phyloP scores from a whole-genome alignment of 2,329 filamentous ascomycete species.

The Hypoxylon sp. region DNA sequence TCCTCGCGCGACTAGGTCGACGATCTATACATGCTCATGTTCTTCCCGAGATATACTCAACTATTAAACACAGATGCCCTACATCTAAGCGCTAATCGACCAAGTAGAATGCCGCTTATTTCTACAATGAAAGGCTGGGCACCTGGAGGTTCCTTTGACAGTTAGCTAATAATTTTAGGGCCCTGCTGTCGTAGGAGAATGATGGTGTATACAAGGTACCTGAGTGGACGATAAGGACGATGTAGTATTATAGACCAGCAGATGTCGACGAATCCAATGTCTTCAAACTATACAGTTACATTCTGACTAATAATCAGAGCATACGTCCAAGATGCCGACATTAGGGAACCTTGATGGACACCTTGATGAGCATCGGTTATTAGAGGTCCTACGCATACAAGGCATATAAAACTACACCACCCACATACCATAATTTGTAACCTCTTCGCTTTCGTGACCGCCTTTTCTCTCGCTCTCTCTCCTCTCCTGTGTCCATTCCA shows the following conservation, averaged over 20 bases:
- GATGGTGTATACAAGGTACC: neutral
- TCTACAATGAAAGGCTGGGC: neutral
- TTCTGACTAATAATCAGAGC: constrained; percentile 12
- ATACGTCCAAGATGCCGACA: neutral
- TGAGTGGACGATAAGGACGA: neutral
- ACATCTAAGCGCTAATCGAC: neutral
- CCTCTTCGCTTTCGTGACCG: constrained; percentile 7
- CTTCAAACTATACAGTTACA: neutral
- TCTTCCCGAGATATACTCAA: neutral
- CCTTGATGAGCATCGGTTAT: constrained; percentile 33
- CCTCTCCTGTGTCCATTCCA: neutral
- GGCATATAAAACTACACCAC: constrained; percentile 24
- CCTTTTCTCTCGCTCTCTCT: neutral
- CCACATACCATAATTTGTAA: constrained; percentile 4
- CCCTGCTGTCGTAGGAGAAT: neutral
- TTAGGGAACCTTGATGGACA: constrained; percentile 14
- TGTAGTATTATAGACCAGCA: neutral
- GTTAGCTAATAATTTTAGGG: neutral
- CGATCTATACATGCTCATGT: neutral
- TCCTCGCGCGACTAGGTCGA: neutral
- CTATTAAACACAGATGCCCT: neutral
- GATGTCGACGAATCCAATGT: constrained; percentile 10
- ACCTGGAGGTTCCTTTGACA: neutral
- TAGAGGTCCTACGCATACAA: constrained; percentile 2
- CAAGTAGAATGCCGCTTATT: neutral